A percentile compares a stretch with the other conserved stretches of the same genome.
phyloP scores from a whole-genome alignment of 2,329 filamentous ascomycete genomes.

The Colletotrichum sojae region DNA sequence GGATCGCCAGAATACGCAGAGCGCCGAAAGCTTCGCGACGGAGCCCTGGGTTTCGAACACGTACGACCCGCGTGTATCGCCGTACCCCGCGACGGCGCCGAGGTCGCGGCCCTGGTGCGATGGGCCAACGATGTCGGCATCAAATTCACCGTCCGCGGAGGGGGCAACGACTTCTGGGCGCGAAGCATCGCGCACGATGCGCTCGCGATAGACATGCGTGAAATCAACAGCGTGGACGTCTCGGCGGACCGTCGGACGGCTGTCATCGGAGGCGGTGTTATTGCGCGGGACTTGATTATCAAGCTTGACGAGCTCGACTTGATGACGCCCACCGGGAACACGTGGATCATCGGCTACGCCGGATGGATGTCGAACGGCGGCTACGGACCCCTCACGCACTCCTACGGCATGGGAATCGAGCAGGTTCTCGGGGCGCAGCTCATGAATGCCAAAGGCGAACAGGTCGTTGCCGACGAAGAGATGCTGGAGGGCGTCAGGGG shows the following conservation, averaged over 20 bases:
- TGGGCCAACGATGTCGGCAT: slow-evolving; percentile 1
- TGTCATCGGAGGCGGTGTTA: slow-evolving; percentile 8
- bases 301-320: slow-evolving; percentile 1
- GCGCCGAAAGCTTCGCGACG: slow-evolving; percentile 9
- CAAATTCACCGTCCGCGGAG: slow-evolving; percentile 14
- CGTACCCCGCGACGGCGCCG: not conserved
- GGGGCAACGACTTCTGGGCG: slow-evolving; percentile 24
- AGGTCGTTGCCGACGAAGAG: slow-evolving; percentile 47
- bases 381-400: slow-evolving; percentile 49
- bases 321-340: slow-evolving; percentile 11
- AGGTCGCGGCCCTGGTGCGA: not conserved
- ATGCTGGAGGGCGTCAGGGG: slow-evolving; percentile 48
- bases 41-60: slow-evolving; percentile 9
- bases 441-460: slow-evolving; percentile 45
- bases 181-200: slow-evolving; percentile 14
- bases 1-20: not conserved
- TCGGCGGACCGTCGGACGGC: slow-evolving; percentile 13
- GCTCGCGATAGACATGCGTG: slow-evolving; percentile 22
- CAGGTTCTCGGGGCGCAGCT: slow-evolving; percentile 52
- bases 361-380: slow-evolving; percentile 54
- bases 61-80: slow-evolving; percentile 12
- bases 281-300: slow-evolving; percentile 1
- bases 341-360: slow-evolving; percentile 48
- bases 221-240: slow-evolving; percentile 6
- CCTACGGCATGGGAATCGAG: slow-evolving; percentile 53